Conservation (phyloP, 495 filamentous ascomycete species). For the Talaromyces thailandensis region DNA sequence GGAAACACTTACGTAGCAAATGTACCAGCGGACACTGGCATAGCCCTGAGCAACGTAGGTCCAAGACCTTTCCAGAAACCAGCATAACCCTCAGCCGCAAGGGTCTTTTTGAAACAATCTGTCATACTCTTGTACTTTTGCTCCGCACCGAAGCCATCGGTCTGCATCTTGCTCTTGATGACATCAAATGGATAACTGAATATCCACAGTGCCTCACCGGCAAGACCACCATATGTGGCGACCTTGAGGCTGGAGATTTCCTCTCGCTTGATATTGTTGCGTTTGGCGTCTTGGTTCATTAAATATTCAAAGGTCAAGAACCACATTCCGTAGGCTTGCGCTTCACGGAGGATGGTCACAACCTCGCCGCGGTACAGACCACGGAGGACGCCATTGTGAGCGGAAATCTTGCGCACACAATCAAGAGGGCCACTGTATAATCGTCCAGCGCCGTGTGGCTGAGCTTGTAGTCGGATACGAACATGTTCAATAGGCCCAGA, state of each 20-base stretch:
- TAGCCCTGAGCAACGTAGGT: slow-evolving; percentile 88
- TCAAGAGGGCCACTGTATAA: slow-evolving; percentile 82
- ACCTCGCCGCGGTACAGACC: slow-evolving; percentile 81
- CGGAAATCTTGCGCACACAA: slow-evolving; percentile 76
- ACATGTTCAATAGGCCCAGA: slow-evolving; percentile 95
- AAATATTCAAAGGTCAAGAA: slow-evolving; percentile 92
- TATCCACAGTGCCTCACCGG: slow-evolving; percentile 90
- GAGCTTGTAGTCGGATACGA: slow-evolving; percentile 93
- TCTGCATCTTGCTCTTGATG: slow-evolving; percentile 99
- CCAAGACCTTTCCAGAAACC: slow-evolving; percentile 96
- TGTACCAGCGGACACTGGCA: slow-evolving; percentile 95
- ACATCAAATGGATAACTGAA: slow-evolving; percentile 93
- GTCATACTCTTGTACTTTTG: slow-evolving; percentile 72
- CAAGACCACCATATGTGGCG: slow-evolving; percentile 84
- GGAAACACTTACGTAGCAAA: slow-evolving; percentile 61
- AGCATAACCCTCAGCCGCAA: slow-evolving; percentile 59
- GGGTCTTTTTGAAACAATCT: slow-evolving; percentile 85
- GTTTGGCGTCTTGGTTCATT: slow-evolving; percentile 79
- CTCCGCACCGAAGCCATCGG: slow-evolving; percentile 70
- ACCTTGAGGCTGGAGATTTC: slow-evolving; percentile 78
- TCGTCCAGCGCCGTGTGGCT: slow-evolving; percentile 72
- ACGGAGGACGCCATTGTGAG: slow-evolving; percentile 52
- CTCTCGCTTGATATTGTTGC: slow-evolving; percentile 63
- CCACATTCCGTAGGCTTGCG: slow-evolving; percentile 92
- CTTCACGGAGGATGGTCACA: slow-evolving; percentile 82